Conservation (phyloP, 345 rosid genomes). For the Psidium guajava region DNA sequence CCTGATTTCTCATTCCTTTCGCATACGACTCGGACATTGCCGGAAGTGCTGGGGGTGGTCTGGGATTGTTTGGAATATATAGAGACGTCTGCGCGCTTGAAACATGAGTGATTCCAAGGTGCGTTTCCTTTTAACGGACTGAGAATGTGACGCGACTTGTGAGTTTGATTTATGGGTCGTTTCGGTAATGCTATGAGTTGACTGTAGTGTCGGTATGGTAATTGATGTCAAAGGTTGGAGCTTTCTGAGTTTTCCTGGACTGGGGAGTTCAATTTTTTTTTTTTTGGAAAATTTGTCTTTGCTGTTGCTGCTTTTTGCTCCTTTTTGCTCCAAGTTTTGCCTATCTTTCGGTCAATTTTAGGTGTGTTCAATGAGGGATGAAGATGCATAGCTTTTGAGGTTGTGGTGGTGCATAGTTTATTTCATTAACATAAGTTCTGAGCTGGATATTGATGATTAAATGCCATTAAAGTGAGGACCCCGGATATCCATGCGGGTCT, state of each 20-base stretch:
- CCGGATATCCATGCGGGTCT: background rate
- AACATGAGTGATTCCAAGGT: slow-evolving; percentile 79
- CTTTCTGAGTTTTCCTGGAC: background rate
- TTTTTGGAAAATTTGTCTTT: background rate
- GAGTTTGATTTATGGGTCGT: background rate
- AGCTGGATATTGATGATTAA: background rate
- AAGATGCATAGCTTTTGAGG: background rate
- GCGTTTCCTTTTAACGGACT: background rate
- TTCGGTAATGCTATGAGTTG: background rate
- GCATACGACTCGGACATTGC: slow-evolving; percentile 1
- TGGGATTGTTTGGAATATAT: background rate
- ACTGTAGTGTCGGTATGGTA: background rate
- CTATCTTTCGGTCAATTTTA: background rate
- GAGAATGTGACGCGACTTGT: background rate
- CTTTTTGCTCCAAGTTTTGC: background rate
- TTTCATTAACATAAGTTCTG: background rate
- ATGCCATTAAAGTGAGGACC: background rate
- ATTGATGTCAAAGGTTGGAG: background rate
- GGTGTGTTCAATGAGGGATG: background rate
- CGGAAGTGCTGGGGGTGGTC: background rate
- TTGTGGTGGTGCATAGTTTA: background rate
- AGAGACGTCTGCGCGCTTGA: background rate
- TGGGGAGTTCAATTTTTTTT: background rate
- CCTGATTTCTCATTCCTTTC: slow-evolving; percentile 24
- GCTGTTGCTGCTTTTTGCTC: background rate